phyloP scores from a whole-genome alignment of 305 asterid species.

The Caryopteris hybrid region DNA sequence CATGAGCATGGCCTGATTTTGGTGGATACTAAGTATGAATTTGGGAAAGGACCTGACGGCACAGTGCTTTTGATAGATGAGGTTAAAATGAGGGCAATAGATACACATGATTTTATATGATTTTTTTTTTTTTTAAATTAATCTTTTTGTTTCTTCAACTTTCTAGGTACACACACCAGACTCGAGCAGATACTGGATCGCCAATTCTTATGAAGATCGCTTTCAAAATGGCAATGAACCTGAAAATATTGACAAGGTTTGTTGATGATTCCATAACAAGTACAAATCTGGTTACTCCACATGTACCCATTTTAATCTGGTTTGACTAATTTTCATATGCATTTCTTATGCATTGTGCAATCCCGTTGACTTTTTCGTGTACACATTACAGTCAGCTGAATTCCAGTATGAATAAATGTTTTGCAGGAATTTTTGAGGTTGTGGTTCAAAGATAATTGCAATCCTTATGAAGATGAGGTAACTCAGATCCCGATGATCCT shows the following conservation, averaged over 20 bases:
- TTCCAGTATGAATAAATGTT: slow-evolving; percentile 11
- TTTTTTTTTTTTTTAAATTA: neutral
- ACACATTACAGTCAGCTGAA: slow-evolving; percentile 4
- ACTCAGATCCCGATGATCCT: neutral
- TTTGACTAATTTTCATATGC: neutral
- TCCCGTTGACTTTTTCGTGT: neutral
- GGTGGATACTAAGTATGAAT: slow-evolving; percentile 97
- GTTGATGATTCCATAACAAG: neutral
- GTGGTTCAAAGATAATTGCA: slow-evolving; percentile 90
- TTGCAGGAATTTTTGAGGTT: slow-evolving; percentile 89
- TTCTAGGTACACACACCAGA: slow-evolving; percentile 95
- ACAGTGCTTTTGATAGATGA: slow-evolving; percentile 73
- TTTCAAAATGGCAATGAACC: slow-evolving; percentile 79
- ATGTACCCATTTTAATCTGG: too few relatives aligned
- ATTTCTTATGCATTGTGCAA: neutral
- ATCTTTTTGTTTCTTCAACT: neutral
- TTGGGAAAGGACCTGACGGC: slow-evolving; percentile 92
- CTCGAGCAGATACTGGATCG: slow-evolving; percentile 95
- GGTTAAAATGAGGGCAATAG: slow-evolving; percentile 31
- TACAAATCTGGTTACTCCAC: too few relatives aligned
- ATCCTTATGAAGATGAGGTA: slow-evolving; percentile 92
- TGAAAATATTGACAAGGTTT: slow-evolving; percentile 96
- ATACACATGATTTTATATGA: slow-evolving; percentile 7
- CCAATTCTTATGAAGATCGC: slow-evolving; percentile 61
- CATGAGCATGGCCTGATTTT: slow-evolving; percentile 74